A percentile compares a stretch with the other conserved stretches of the same genome.
These are phyloP conservation scores for Dioszegia hungarica DNA, from an alignment of 768 basidiomycete species.

Conservation along the genomic window DNA sequence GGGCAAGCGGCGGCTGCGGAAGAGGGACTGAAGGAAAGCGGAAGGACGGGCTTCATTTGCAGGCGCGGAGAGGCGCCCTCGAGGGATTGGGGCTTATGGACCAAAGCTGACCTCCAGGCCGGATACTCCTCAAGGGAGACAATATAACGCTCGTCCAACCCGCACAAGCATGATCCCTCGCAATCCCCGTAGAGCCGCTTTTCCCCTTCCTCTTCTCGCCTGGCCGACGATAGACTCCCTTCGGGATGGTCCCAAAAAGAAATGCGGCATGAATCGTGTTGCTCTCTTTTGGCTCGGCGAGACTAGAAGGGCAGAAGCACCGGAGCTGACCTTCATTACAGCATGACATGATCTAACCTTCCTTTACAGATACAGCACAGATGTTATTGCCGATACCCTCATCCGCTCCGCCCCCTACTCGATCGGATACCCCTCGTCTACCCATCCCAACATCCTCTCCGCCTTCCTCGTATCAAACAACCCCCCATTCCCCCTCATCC, in stretches of 20 bases:
- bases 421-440: constrained; percentile 17
- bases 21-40: too few relatives aligned
- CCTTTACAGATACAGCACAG: not conserved
- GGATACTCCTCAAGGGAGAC: constrained; percentile 93
- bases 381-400: too few relatives aligned
- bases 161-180: constrained; percentile 17
- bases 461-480: constrained; percentile 67
- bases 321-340: too few relatives aligned
- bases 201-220: not conserved
- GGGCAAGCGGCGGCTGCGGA: too few relatives aligned
- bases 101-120: constrained; percentile 61
- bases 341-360: too few relatives aligned
- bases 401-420: too few relatives aligned
- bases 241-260: not conserved
- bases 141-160: constrained; percentile 96
- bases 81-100: too few relatives aligned
- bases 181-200: not conserved
- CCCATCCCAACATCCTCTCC: constrained; percentile 60
- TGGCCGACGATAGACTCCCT: too few relatives aligned
- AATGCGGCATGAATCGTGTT: not conserved
- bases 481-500: constrained; percentile 51
- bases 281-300: too few relatives aligned
- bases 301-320: too few relatives aligned
- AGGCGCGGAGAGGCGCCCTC: too few relatives aligned
- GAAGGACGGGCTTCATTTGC: too few relatives aligned